Conservation (phyloP, 441 rosid genomes). For the Rhodomyrtus psidioides region DNA sequence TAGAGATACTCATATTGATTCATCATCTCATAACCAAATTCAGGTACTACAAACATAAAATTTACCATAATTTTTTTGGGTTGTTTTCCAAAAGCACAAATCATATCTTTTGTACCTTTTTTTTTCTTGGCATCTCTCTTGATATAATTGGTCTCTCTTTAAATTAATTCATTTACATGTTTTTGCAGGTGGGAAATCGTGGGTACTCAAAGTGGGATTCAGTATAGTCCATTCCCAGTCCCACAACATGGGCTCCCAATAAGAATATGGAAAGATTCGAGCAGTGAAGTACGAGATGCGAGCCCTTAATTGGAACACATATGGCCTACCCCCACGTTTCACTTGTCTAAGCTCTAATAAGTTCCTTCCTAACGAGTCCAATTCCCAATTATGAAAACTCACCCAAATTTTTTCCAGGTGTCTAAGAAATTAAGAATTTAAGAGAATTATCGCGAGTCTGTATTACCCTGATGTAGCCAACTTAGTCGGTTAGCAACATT, state of each 20-base stretch:
- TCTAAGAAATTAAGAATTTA: not conserved
- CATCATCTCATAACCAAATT: slow-evolving; percentile 67
- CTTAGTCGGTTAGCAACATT: not conserved
- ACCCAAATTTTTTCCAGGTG: not conserved
- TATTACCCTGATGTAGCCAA: not conserved
- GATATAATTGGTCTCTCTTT: not conserved
- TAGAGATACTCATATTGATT: slow-evolving; percentile 65
- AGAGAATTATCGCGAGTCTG: not conserved
- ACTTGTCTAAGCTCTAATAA: not conserved
- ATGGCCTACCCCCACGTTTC: not conserved
- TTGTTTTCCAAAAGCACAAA: not conserved
- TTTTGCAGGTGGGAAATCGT: slow-evolving; percentile 72
- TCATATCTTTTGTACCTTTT: not conserved
- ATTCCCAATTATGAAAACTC: not conserved
- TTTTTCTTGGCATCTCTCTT: not conserved
- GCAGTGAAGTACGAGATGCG: not conserved
- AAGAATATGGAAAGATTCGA: slow-evolving; percentile 45
- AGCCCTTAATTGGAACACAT: not conserved
- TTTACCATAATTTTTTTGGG: not conserved
- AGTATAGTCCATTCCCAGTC: slow-evolving; percentile 84
- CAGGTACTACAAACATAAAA: slow-evolving; percentile 30
- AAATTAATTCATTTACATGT: not conserved
- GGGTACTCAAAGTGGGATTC: slow-evolving; percentile 53
- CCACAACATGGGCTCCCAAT: slow-evolving; percentile 71
- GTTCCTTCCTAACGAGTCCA: slow-evolving; percentile 4